A percentile compares a stretch with the other conserved stretches of the same genome.
phyloP scores from a whole-genome alignment of 306 rosid species.

The Corylus avellana region DNA sequence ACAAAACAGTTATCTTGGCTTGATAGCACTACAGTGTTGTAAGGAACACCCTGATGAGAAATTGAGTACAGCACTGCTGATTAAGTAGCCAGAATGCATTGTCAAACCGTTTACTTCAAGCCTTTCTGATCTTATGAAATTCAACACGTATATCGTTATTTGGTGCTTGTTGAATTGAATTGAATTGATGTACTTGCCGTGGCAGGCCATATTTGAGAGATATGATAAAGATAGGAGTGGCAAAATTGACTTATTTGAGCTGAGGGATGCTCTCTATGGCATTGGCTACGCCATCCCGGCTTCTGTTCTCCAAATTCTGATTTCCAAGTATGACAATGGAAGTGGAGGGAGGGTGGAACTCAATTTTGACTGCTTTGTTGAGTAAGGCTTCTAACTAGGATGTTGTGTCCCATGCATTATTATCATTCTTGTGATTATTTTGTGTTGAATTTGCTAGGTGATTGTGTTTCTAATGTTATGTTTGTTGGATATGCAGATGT shows the following conservation, averaged over 20 bases:
- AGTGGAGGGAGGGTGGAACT: conserved; percentile 61
- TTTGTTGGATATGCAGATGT: conserved; percentile 63
- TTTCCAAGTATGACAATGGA: conserved; percentile 69
- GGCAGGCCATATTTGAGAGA: conserved; percentile 76
- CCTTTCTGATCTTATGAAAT: conserved; percentile 17
- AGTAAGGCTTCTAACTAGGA: conserved; percentile 54
- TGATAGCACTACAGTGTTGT: background rate
- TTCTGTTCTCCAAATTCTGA: conserved; percentile 70
- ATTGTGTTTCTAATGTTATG: conserved; percentile 37
- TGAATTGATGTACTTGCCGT: conserved; percentile 4
- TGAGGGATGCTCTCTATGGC: conserved; percentile 89
- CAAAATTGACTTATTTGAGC: conserved; percentile 72
- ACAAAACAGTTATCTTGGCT: background rate
- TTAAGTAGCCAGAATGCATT: background rate
- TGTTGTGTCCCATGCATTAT: conserved; percentile 4
- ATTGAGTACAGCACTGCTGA: background rate
- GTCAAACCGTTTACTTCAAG: background rate
- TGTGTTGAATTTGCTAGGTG: conserved; percentile 13
- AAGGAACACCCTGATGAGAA: background rate
- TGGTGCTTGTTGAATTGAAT: conserved; percentile 12
- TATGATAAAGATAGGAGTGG: conserved; percentile 89
- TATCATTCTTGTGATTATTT: background rate
- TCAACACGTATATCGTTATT: background rate
- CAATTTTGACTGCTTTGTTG: conserved; percentile 72
- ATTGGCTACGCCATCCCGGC: conserved; percentile 72